Base-by-base conservation (phyloP, 441 rosid genomes). In the Erysimum cheiri region DNA sequence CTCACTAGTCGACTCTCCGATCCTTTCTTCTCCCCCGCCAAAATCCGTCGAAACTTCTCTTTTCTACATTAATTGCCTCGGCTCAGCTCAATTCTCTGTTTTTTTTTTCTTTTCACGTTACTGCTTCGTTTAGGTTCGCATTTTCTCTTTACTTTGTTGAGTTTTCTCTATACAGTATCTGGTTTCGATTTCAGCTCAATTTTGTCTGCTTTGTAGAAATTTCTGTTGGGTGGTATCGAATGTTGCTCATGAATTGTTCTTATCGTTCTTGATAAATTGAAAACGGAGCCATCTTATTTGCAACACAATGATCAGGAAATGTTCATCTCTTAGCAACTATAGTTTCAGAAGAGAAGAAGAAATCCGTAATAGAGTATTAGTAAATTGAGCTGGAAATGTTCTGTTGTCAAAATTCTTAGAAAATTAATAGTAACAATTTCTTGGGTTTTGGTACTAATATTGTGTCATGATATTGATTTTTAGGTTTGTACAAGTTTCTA, bases 71-170 rank as follows among this genome's bases (percentile, higher is more conserved):
- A 22, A 1, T 24, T 8, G 4, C 15, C 64, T 63, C 26, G 9
- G 19, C 53, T 47, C 76, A 56, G 54, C 71, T 72, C 77, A 22
- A 40, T 35, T 55, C 19, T 35, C 64, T 33, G 1, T 0, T 24
- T n/a, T 28, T 28, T 6, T 3, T 0, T n/a, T n/a, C n/a, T 3
- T 10, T 50, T 33, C 56, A 71, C 70, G 14, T 33, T 10, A 29
- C 52, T 0, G 29, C 53, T 56, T 54, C 65, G 60, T 40, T 49
- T 24, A 73, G 77, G 77, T 73, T 49, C 77, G 66, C 28, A 37
- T 48, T 39, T 28, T 62, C 14, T n/a, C 67, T 29, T 49, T 49
- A 41, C 48, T 43, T 17, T n/a, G 47, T 62, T 12, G 11, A 35
- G 36, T 40, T 65, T 48, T 17, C 14, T 48, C 2, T 12, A 64